A percentile compares a stretch with the other conserved stretches of the same genome.
Evolutionary conservation across 352 stramenopile species (phyloP).

Genomic region (Phytophthora aleatoria): DNA sequence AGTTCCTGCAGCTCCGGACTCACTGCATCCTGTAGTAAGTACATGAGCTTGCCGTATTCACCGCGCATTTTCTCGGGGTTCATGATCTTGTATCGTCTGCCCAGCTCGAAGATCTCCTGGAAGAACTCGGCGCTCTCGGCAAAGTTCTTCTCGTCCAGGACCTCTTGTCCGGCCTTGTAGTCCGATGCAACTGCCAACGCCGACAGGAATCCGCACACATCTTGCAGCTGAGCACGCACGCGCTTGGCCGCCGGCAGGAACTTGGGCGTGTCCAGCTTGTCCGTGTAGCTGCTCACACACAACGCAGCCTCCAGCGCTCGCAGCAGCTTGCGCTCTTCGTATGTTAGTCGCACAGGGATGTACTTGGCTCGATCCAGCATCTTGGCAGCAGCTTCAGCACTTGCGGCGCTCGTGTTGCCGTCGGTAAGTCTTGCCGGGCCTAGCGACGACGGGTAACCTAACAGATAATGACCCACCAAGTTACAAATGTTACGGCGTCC

Average conservation of each 20-base stretch:
- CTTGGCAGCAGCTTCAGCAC: constrained; percentile 24
- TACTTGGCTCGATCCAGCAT: constrained; percentile 94
- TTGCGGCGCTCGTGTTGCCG: constrained; percentile 15
- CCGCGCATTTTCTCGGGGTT: constrained; percentile 98
- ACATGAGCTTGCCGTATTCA: constrained; percentile 97
- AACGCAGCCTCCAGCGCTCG: constrained; percentile 94
- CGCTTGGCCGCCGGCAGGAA: constrained; percentile 76
- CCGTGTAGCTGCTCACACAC: constrained; percentile 94
- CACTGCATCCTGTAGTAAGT: constrained; percentile 92
- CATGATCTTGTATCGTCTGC: constrained; percentile 97
- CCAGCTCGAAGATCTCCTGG: constrained; percentile 94
- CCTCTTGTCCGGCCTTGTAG: constrained; percentile 86
- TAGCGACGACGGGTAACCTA: constrained; percentile 62
- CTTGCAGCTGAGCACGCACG: constrained; percentile 88
- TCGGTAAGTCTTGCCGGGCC: constrained; percentile 28
- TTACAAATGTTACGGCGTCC: constrained; percentile 86
- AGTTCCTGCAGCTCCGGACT: constrained; percentile 83
- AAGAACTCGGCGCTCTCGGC: constrained; percentile 89
- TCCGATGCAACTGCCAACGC: constrained; percentile 91
- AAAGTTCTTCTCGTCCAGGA: constrained; percentile 92
- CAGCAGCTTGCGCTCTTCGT: constrained; percentile 95
- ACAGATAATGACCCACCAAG: constrained; percentile 87
- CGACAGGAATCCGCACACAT: constrained; percentile 91
- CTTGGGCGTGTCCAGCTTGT: constrained; percentile 88
- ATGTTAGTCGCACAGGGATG: constrained; percentile 95